Evolutionary conservation across 208 protist species (phyloP), one percentile per base, ranked within the genome.

Genomic region (Balamuthia mandrillaris): DNA sequence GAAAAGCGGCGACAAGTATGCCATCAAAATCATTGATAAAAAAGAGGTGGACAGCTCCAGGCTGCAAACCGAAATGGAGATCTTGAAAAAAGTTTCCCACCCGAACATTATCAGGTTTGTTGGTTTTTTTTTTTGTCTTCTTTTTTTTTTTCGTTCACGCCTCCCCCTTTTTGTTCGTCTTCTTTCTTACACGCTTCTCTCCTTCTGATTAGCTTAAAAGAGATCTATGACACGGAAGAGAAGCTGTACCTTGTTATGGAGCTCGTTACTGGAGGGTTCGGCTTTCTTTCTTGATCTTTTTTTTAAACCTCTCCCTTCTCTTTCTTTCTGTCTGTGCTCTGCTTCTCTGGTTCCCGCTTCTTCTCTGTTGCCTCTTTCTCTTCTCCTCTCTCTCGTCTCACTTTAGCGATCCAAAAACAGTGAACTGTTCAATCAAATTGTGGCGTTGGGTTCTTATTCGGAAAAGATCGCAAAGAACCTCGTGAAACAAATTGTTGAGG

Each of bases 341-440:
- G 6, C 74, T 77, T 35, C 84, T 61, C 82, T 37, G 45, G 70
- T 18, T 44, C 37, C n/a, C 16, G 16, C 16, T 27, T 27, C 27
- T 27, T 24, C 16, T 52, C 18, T 24, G 18, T 18, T 41, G 16
- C 31, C 63, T 31, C 41, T 24, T 5, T 27, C 49, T 27, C n/a
- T 56, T 56, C 18, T 56, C n/a, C 49, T 56, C 21, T 27, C 49
- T 27, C 49, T 56, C 21, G n/a, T 56, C 21, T 56, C n/a, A 18
- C 49, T 56, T 56, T 56, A 12, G 33, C 91, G 89, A 33, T 63
- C 89, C 27, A 86, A 42, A 75, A 90, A 90, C 35, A 90, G 90
- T 29, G 91, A 93, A 66, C 68, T 93, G 9, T 93, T 91, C 70
- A 88, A 93, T 75, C 61, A 81, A 24, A 92, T 93, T 74, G 75